Evolutionary conservation across 129 eudicot species (phyloP).

Genomic region (Rutidosis leptorrhynchoides): DNA sequence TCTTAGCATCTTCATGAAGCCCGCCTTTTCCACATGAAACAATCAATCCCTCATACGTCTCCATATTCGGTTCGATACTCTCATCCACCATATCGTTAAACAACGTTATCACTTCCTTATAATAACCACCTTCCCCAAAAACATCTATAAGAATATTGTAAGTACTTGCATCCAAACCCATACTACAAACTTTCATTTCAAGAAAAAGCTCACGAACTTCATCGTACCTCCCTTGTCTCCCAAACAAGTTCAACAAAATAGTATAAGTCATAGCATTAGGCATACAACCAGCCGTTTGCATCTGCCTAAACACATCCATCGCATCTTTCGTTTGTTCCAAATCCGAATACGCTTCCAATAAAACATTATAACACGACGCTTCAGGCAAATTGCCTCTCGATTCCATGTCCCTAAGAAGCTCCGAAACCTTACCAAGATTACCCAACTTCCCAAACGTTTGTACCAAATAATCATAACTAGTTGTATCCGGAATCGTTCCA

Average conservation of each 20-base stretch:
- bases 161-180: slow-evolving; percentile 80
- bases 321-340: slow-evolving; percentile 69
- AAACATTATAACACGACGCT: slow-evolving; percentile 68
- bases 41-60: slow-evolving; percentile 84
- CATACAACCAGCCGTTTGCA: slow-evolving; percentile 85
- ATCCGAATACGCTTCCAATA: slow-evolving; percentile 78
- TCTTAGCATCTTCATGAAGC: slow-evolving; percentile 71
- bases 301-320: slow-evolving; percentile 82
- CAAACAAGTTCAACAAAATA: slow-evolving; percentile 72
- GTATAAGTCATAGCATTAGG: slow-evolving; percentile 82
- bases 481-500: slow-evolving; percentile 81
- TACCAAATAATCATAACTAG: slow-evolving; percentile 70
- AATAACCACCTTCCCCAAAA: slow-evolving; percentile 94
- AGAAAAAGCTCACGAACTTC: slow-evolving; percentile 91
- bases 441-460: slow-evolving; percentile 79
- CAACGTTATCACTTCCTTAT: slow-evolving; percentile 85
- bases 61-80: slow-evolving; percentile 87
- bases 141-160: slow-evolving; percentile 86
- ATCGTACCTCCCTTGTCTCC: slow-evolving; percentile 80
- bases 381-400: slow-evolving; percentile 78
- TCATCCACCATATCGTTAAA: slow-evolving; percentile 94
- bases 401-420: slow-evolving; percentile 78
- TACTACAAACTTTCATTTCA: slow-evolving; percentile 95
- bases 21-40: slow-evolving; percentile 93
- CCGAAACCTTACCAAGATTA: slow-evolving; percentile 67